Base-by-base conservation (phyloP, 2,329 filamentous ascomycete species). In the Fusarium xyrophilum region DNA sequence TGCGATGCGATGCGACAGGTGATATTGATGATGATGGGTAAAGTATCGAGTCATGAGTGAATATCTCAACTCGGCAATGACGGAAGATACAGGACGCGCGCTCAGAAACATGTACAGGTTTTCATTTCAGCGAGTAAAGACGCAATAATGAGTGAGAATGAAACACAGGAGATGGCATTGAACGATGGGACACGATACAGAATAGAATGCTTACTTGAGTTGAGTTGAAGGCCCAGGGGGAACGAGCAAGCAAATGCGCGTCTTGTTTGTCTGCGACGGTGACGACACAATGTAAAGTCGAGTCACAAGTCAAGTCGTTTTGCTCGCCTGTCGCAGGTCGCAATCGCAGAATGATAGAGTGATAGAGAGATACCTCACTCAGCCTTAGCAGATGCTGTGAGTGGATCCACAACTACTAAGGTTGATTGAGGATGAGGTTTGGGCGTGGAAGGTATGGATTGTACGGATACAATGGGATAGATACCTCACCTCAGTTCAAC, bases 321-420 rank as follows among this genome's bases (percentile, higher is more conserved):
- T 47, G 40, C 42, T 46, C 25, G 53, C 58, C 35, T 35, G 59
- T 61, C 48, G 61, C 66, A 63, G 40, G 46, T 60, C 42, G 53
- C 40, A 47, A 60, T 64, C 60, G 46, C 42, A 56, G 50, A 55
- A 58, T 54, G 57, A 64, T 61, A 35, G 27, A 46, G 23, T 4
- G 33, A 19, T 35, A 27, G 17, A 25, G 19, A 27, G 38, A 46
- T 54, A 33, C 38, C 28, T 50, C 46, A 38, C 46, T 50, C 46
- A 17, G 46, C 46, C 46, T 54, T 27, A 61, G 51, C 63, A 65
- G 68, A 65, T 64, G 68, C 70, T 55, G 68, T 74, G 72, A 53
- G 72, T 74, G 72, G 72, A 74, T 73, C 71, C 71, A 59, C 60
- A 63, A 54, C 36, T 60, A 67, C n/a, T n/a, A n/a, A n/a, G 61